phyloP scores from a whole-genome alignment of 306 rosid species.

The Myrica gale region DNA sequence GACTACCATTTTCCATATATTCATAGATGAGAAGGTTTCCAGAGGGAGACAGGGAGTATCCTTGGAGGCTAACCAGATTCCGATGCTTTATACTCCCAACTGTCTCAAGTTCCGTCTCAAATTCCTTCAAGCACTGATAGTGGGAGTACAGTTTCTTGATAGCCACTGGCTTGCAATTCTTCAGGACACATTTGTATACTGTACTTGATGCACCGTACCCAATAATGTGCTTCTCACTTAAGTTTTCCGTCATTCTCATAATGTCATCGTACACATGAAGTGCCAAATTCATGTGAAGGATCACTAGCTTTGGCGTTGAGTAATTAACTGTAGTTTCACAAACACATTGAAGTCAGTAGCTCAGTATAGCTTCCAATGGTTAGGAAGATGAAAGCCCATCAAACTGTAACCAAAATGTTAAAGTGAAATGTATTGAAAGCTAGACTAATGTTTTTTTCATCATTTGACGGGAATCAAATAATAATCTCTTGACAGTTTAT shows the following conservation, averaged over 20 bases:
- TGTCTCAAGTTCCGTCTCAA: slow-evolving; percentile 82
- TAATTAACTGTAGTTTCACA: slow-evolving; percentile 50
- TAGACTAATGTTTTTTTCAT: neutral
- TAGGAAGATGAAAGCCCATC: neutral
- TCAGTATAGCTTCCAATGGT: slow-evolving; percentile 4
- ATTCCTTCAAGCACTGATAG: slow-evolving; percentile 66
- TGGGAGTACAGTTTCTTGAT: slow-evolving; percentile 82
- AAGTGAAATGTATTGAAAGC: neutral
- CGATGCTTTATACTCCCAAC: slow-evolving; percentile 96
- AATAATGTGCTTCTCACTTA: slow-evolving; percentile 84
- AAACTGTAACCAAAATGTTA: neutral
- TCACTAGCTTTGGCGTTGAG: slow-evolving; percentile 79
- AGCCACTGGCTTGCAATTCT: slow-evolving; percentile 94
- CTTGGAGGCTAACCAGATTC: slow-evolving; percentile 91
- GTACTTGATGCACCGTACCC: slow-evolving; percentile 95
- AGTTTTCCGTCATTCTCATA: slow-evolving; percentile 93
- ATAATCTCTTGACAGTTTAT: neutral
- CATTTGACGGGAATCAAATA: neutral
- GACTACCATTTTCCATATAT: slow-evolving; percentile 93
- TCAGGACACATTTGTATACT: slow-evolving; percentile 88
- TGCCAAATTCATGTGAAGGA: slow-evolving; percentile 97
- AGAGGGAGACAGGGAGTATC: slow-evolving; percentile 73
- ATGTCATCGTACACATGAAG: slow-evolving; percentile 90
- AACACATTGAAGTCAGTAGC: slow-evolving; percentile 26
- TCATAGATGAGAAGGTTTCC: slow-evolving; percentile 97